Conservation (phyloP, 441 rosid species). For the Cnidoscolus chayamansa region DNA sequence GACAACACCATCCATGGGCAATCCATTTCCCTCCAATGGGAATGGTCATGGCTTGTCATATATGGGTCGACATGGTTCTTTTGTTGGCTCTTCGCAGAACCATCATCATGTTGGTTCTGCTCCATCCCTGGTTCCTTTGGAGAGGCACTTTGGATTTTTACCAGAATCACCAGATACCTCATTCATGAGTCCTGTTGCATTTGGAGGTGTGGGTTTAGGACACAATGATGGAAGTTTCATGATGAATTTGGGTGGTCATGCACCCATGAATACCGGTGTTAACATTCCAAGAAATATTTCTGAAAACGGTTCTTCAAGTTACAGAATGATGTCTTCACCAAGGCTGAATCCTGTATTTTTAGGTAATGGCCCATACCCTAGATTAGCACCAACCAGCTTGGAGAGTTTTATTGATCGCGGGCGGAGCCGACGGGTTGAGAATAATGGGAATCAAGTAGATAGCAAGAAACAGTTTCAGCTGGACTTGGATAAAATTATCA, state of each 20-base stretch:
- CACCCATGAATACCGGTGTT: constrained; percentile 45
- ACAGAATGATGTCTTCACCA: constrained; percentile 80
- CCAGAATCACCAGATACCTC: constrained; percentile 70
- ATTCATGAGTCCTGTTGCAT: constrained; percentile 48
- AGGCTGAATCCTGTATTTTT: constrained; percentile 60
- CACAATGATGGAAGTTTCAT: constrained; percentile 59
- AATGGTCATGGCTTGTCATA: constrained; percentile 53
- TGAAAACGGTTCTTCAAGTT: constrained; percentile 63
- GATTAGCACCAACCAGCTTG: constrained; percentile 42
- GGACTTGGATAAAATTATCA: constrained; percentile 78
- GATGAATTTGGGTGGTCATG: constrained; percentile 57
- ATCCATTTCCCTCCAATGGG: constrained; percentile 56
- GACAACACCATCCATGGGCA: constrained; percentile 57
- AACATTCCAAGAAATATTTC: constrained; percentile 48
- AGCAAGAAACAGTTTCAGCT: constrained; percentile 90
- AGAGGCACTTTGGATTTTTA: constrained; percentile 82
- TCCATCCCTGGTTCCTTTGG: constrained; percentile 80
- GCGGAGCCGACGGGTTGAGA: constrained; percentile 63
- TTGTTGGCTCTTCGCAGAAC: constrained; percentile 49
- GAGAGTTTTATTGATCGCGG: constrained; percentile 78
- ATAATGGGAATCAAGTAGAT: constrained; percentile 60
- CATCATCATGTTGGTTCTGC: constrained; percentile 94
- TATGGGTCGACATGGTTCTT: constrained; percentile 44
- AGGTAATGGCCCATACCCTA: constrained; percentile 60
- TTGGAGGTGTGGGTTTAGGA: constrained; percentile 56